Base-by-base conservation (phyloP, 2,329 filamentous ascomycete species). In the Diaporthe amygdali region DNA sequence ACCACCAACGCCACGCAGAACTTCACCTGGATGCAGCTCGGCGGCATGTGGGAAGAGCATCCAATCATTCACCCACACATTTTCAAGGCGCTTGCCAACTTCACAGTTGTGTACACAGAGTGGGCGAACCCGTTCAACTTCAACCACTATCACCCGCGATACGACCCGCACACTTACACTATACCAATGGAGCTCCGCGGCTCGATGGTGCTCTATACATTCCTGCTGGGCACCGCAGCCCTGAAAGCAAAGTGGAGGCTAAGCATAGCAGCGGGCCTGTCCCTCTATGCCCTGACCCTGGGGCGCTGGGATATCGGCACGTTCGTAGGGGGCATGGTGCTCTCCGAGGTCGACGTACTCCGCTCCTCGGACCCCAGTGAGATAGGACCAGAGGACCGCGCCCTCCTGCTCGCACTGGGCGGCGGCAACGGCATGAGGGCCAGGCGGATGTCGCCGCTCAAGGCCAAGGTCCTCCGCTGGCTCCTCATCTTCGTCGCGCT, bases 101-200 rank as follows among this genome's bases (percentile, higher is more conserved):
- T 83, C 66, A 81, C 79, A 1, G 74, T 80, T 17, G 77, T 76
- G 1, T 82, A 82, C 37, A 74, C 77, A 0, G 81, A 84, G 67
- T 84, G 82, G 82, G 82, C 80, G 14, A 83, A 83, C 51, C 81
- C 81, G 1, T 83, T 83, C 77, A 82, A 79, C 74, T 82, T 81
- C 59, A 78, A 78, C 7, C 79, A 81, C 37, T 81, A 82, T 51
- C 80, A 83, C 59, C 76, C 81, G 14, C 81, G 82, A 7, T 83
- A 83, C 70, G 82, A 84, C 67, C 82, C 82, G 8, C 82, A 84
- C 66, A 82, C 81, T 0, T 84, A 81, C 55, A 84, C 82, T 5
- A 83, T 84, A 25, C 82, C 82, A 2, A 82, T 83, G 78, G 82
- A 84, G 59, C 76, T 84, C 5, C 80, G 82, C 3, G 82, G 82